Evolutionary conservation across 768 basidiomycete genomes (phyloP).

Genomic region (Pholiota microspora): DNA sequence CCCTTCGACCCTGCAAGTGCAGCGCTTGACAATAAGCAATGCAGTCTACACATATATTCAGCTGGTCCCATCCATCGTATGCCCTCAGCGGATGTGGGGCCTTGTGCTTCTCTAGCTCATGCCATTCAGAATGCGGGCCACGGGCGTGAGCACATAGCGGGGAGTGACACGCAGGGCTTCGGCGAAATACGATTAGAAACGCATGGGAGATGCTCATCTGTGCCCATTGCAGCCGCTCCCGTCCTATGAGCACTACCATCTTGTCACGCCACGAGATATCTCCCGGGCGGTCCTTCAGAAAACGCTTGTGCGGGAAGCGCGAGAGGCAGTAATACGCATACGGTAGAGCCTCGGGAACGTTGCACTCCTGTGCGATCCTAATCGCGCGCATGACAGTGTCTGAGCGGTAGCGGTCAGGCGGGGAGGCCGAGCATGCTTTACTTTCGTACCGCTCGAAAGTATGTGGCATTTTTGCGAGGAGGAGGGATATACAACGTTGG

Average conservation of each 20-base stretch:
- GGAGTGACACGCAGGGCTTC: constrained; percentile 27
- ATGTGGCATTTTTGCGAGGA: constrained; percentile 38
- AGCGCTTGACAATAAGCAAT: constrained; percentile 27
- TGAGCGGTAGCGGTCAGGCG: constrained; percentile 30
- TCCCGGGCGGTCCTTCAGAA: constrained; percentile 31
- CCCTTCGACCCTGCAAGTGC: constrained; percentile 31
- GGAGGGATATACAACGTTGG: constrained; percentile 46
- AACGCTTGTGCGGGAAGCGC: constrained; percentile 35
- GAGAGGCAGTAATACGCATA: constrained; percentile 51
- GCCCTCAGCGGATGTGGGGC: constrained; percentile 32
- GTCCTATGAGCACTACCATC: constrained; percentile 36
- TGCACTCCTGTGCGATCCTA: constrained; percentile 38
- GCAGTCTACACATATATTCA: constrained; percentile 35
- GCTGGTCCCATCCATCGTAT: constrained; percentile 32
- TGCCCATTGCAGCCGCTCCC: constrained; percentile 39
- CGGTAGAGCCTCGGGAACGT: constrained; percentile 40
- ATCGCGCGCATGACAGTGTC: constrained; percentile 44
- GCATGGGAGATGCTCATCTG: constrained; percentile 39
- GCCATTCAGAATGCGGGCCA: constrained; percentile 44
- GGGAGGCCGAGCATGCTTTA: constrained; percentile 19
- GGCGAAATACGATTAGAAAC: constrained; percentile 39
- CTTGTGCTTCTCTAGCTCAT: constrained; percentile 33
- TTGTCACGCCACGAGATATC: constrained; percentile 41
- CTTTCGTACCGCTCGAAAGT: constrained; percentile 36
- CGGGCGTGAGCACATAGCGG: constrained; percentile 31